Evolutionary conservation across 257 asterid species (phyloP).

Genomic region (Fraxinus quadrangulata): DNA sequence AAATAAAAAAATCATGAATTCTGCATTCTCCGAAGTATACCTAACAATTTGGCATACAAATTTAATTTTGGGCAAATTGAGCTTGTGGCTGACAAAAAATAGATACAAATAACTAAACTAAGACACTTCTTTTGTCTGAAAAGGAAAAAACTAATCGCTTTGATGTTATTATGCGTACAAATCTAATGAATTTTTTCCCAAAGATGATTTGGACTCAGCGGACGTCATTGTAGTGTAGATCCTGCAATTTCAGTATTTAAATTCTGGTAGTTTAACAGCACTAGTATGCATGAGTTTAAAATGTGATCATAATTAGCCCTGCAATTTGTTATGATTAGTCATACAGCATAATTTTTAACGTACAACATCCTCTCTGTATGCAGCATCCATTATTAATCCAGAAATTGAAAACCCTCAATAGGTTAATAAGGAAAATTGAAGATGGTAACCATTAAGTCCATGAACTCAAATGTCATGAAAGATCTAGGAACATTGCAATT

Average conservation of each 20-base stretch:
- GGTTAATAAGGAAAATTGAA: neutral
- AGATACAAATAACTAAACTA: neutral
- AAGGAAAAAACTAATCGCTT: neutral
- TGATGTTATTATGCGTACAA: conserved; percentile 4
- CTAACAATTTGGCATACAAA: neutral
- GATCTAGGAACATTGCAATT: neutral
- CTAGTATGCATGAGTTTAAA: neutral
- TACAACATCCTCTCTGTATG: neutral
- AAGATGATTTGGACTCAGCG: neutral
- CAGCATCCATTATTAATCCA: neutral
- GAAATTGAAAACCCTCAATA: neutral
- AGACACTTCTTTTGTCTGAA: neutral
- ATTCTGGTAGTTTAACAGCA: neutral
- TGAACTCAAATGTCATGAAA: neutral
- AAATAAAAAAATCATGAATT: neutral
- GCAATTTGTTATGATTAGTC: neutral
- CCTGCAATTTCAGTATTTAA: neutral
- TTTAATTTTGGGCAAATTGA: neutral
- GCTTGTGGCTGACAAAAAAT: neutral
- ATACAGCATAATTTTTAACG: neutral
- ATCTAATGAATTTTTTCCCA: neutral
- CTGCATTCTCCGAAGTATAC: neutral
- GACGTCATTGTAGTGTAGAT: neutral
- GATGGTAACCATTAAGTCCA: neutral
- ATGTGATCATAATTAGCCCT: neutral